Evolutionary conservation across 1,284 basidiomycete genomes (phyloP).

Genomic region (Sporisorium graminicola): DNA sequence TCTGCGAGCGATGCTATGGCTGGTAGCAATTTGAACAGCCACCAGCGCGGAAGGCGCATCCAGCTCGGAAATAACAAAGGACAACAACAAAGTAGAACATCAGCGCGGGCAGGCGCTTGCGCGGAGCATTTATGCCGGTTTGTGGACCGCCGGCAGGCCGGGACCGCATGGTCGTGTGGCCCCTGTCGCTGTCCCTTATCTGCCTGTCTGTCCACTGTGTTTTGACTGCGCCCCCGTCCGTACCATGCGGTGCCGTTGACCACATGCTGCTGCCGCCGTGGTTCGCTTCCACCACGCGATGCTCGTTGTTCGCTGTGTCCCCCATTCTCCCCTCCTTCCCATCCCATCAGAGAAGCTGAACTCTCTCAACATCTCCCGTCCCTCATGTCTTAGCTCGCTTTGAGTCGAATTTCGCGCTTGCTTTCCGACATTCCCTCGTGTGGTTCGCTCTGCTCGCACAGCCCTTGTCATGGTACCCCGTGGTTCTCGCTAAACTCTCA

Average conservation of each 20-base stretch:
- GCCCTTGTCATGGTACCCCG: background rate
- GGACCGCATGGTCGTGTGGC: conserved; percentile 2
- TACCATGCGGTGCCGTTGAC: too few species aligned
- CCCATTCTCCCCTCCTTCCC: too few species aligned
- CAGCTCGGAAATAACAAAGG: too few species aligned
- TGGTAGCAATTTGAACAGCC: too few species aligned
- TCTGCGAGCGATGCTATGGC: too few species aligned
- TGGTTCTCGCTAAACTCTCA: background rate
- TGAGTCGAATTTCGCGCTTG: background rate
- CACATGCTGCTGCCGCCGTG: background rate
- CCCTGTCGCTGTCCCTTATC: background rate
- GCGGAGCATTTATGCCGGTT: background rate
- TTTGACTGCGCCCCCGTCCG: too few species aligned
- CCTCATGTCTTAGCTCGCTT: background rate
- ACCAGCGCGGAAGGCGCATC: too few species aligned
- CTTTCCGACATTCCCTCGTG: background rate
- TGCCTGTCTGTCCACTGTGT: background rate
- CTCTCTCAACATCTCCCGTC: background rate
- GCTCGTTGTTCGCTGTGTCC: too few species aligned
- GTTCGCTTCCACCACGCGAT: too few species aligned
- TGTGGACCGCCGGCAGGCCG: background rate
- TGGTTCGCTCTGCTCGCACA: background rate
- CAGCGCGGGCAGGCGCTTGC: background rate
- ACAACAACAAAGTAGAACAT: too few species aligned
- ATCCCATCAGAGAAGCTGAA: too few species aligned